Conservation (phyloP, 108 stramenopile species). For the Cylindrotheca closterium region DNA sequence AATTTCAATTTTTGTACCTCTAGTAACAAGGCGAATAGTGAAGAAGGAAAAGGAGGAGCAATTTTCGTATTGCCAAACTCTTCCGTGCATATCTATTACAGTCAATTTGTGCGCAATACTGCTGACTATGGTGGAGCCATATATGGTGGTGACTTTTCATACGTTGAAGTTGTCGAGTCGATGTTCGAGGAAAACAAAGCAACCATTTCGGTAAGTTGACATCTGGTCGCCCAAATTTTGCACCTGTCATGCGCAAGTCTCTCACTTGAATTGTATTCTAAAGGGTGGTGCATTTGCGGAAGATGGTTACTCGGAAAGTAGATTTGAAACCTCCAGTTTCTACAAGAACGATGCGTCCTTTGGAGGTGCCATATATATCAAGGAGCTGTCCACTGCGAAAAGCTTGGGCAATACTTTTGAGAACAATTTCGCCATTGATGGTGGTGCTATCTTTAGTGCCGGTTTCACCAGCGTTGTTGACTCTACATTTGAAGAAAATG, state of each 20-base stretch:
- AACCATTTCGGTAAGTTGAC: conserved; percentile 8
- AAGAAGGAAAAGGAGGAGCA: conserved; percentile 7
- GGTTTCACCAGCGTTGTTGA: conserved; percentile 3
- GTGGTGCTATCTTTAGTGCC: conserved; percentile 15
- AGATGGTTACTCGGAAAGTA: background rate
- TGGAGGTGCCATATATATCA: conserved; percentile 14
- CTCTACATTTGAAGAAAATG: conserved; percentile 7
- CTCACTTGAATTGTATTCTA: background rate
- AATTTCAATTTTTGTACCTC: background rate
- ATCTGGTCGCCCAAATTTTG: too few relatives aligned
- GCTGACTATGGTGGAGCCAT: conserved; percentile 17
- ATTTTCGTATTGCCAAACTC: background rate
- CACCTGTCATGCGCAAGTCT: too few relatives aligned
- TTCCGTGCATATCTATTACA: background rate
- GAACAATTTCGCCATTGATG: conserved; percentile 2
- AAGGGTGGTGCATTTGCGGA: conserved; percentile 14
- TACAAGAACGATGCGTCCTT: background rate
- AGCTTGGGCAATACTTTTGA: background rate
- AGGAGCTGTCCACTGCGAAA: background rate
- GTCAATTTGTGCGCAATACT: conserved; percentile 8
- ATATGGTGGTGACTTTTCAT: background rate
- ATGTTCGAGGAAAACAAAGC: conserved; percentile 12
- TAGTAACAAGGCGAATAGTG: conserved; percentile 9
- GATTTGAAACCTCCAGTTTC: background rate
- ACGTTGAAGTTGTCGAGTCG: background rate